Evolutionary conservation across 305 asterid genomes (phyloP).

Genomic region (Coffea humblotiana): DNA sequence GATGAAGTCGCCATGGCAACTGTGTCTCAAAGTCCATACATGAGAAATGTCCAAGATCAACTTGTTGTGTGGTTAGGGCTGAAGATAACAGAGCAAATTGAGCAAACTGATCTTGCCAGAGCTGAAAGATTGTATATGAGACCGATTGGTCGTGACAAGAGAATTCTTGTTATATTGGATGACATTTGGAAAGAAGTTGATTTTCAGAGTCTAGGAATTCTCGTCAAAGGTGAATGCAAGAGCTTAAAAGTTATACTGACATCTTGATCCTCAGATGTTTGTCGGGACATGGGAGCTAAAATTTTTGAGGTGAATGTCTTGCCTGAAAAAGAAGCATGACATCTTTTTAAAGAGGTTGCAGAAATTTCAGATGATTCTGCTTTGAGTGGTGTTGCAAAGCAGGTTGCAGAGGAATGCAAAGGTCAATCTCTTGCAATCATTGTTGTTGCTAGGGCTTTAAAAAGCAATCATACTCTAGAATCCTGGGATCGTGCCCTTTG

Average conservation of each 20-base stretch:
- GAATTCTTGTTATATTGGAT: constrained; percentile 8
- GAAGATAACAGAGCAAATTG: too few species aligned
- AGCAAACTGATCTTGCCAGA: neutral
- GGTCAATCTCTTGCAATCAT: constrained; percentile 10
- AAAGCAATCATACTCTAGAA: neutral
- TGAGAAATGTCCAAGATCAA: too few species aligned
- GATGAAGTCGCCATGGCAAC: too few species aligned
- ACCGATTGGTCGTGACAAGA: neutral
- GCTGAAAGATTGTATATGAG: neutral
- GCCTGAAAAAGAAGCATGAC: constrained; percentile 1
- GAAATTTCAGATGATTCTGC: neutral
- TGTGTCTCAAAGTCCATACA: too few species aligned
- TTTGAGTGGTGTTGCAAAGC: neutral
- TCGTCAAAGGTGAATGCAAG: neutral
- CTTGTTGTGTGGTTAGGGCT: too few species aligned
- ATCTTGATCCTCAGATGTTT: neutral
- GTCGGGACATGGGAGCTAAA: neutral
- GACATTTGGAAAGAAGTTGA: constrained; percentile 2
- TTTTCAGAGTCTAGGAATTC: neutral
- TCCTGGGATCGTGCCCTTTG: too few species aligned
- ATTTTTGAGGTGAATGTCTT: neutral
- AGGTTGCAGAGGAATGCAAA: neutral
- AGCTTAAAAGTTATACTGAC: neutral
- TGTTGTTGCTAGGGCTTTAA: constrained; percentile 5
- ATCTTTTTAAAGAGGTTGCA: constrained; percentile 12